phyloP scores from a whole-genome alignment of 345 rosid species.

The Laguncularia racemosa region DNA sequence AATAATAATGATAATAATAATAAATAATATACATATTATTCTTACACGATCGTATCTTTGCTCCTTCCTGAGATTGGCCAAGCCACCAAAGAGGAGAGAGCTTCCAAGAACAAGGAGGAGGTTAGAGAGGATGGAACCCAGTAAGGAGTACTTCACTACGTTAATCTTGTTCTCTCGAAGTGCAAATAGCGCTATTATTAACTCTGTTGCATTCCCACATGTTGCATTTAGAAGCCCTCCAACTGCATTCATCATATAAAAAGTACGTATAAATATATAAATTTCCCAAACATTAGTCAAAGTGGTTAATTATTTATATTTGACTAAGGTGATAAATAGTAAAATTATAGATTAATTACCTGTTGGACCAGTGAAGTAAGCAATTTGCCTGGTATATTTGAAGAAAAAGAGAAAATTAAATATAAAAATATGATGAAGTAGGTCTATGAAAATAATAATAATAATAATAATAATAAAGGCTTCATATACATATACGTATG shows the following conservation, averaged over 20 bases:
- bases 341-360: conserved; percentile 30
- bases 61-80: conserved; percentile 67
- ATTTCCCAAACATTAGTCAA: neutral
- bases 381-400: conserved; percentile 59
- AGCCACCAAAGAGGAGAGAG: conserved; percentile 78
- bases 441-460: neutral
- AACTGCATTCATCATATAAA: no score
- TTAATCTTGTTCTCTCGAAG: conserved; percentile 57
- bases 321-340: no score
- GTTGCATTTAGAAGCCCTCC: conserved; percentile 95
- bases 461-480: neutral
- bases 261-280: no score
- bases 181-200: conserved; percentile 87
- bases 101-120: conserved; percentile 85
- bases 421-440: neutral
- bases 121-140: conserved; percentile 89
- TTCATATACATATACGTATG: no score
- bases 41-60: conserved; percentile 76
- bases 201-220: conserved; percentile 91
- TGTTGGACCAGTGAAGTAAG: conserved; percentile 89
- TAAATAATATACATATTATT: no score
- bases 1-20: no score
- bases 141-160: conserved; percentile 68
- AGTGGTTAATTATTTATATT: neutral
- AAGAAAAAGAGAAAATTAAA: neutral